Percentiles rank a stretch among this genome's conserved stretches.
Evolutionary conservation across 1,139 yeast species (phyloP).

Genomic region (Yamadazyma diospyri): DNA sequence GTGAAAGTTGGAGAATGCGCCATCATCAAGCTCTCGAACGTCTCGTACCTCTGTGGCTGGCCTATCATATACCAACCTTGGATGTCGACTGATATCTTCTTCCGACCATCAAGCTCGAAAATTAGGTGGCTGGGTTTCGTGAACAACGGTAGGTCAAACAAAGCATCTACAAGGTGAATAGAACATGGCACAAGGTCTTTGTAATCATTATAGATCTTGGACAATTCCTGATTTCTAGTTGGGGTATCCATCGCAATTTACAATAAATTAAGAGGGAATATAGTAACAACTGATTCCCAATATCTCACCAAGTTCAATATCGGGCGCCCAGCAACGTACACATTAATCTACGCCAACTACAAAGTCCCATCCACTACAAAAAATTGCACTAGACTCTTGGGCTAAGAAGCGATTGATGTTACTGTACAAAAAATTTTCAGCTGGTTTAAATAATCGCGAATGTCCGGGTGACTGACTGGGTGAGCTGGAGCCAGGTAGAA

Average conservation of each 20-base stretch:
- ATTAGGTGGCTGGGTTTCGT: slow-evolving; percentile 10
- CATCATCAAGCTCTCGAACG: slow-evolving; percentile 47
- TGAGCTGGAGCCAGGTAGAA: neutral
- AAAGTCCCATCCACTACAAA: slow-evolving; percentile 3
- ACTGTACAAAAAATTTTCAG: slow-evolving; percentile 14
- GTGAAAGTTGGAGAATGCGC: slow-evolving; percentile 30
- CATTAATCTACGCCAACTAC: slow-evolving; percentile 38
- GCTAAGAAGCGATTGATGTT: slow-evolving; percentile 49
- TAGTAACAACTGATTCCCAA: slow-evolving; percentile 58
- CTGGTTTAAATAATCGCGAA: slow-evolving; percentile 1
- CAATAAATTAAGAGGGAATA: slow-evolving; percentile 16
- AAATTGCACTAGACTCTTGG: slow-evolving; percentile 15
- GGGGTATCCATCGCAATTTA: slow-evolving; percentile 14
- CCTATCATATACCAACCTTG: slow-evolving; percentile 32
- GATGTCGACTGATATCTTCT: slow-evolving; percentile 25
- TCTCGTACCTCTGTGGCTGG: slow-evolving; percentile 27
- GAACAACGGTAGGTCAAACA: slow-evolving; percentile 4
- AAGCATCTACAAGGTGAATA: slow-evolving; percentile 8
- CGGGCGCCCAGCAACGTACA: slow-evolving; percentile 62
- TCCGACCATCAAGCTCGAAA: slow-evolving; percentile 14
- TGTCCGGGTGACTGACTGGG: slow-evolving; percentile 7
- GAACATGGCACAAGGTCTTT: slow-evolving; percentile 20
- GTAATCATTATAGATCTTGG: slow-evolving; percentile 26
- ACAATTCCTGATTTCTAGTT: slow-evolving; percentile 23
- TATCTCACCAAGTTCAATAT: slow-evolving; percentile 46